Evolutionary conservation across 2,329 filamentous ascomycete genomes (phyloP), one percentile per base, ranked within the genome.

Genomic region (Botrytis byssoidea): DNA sequence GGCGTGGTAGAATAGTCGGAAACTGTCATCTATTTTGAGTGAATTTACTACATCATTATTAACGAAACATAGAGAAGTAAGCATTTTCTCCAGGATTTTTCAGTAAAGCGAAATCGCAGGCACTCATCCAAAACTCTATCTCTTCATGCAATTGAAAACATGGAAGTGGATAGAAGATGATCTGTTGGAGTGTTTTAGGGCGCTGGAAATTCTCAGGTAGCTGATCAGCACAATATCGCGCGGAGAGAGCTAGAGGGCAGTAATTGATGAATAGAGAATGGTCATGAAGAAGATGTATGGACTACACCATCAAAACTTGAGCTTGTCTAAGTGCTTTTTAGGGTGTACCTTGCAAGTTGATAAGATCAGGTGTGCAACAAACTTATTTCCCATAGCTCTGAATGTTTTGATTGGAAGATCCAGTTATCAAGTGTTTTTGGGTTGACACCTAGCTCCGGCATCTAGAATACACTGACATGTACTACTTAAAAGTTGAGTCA

Each of bases 151-250:
- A 57, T 57, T 9, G 1, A 1, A 3, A 57, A 29, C 7, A 9
- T 18, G 4, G 3, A 16, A 14, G n/a, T 18, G 8, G 18, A 8
- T 1, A 29, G 2, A 18, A 29, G 51, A 29, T 18, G 14, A 57
- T 57, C 6, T 18, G 6, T 29, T 18, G 3, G n/a, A 3, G 1
- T 29, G 2, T 29, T 55, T 6, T 55, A 55, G 14, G 16, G 40
- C 16, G 40, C 16, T 18, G n/a, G 18, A 29, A n/a, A 7, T 9
- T 57, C 1, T 5, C 0, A 57, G 16, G 6, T 29, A 57, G 25
- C 1, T 14, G 14, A 29, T 57, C n/a, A 0, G 1, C 8, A 9
- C 7, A 4, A 29, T 8, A 9, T 29, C 18, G 51, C 14, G 9
- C 16, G 16, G 42, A 42, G 14, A 42, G 42, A 18, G 4, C 42